A percentile compares a stretch with the other conserved stretches of the same genome.
Conservation (phyloP, 257 asterid species). For the Verbascum thapsus region DNA sequence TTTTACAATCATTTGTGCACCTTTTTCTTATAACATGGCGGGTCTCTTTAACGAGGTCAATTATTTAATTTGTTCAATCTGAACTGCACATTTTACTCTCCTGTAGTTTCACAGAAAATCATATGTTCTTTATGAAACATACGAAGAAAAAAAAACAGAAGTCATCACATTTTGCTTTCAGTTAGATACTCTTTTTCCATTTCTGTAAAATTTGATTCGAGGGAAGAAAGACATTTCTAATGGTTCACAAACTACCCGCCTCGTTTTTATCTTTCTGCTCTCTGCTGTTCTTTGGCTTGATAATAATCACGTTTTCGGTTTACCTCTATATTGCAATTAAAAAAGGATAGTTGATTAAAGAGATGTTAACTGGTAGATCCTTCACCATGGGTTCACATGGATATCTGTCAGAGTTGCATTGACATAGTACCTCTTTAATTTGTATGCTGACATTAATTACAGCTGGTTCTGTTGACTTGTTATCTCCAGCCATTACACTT, state of each 20-base stretch:
- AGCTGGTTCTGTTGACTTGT: slow-evolving; percentile 28
- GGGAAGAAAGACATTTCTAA: neutral
- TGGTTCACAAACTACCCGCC: neutral
- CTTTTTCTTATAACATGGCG: neutral
- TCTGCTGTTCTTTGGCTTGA: neutral
- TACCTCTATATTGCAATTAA: slow-evolving; percentile 1
- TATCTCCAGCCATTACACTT: slow-evolving; percentile 3
- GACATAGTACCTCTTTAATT: slow-evolving; percentile 5
- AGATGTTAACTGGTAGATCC: neutral
- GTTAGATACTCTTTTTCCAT: neutral
- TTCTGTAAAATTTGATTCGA: neutral
- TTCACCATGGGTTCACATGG: slow-evolving; percentile 24
- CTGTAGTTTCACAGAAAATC: neutral
- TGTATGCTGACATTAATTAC: slow-evolving; percentile 23
- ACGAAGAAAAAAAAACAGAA: no score
- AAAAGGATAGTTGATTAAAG: neutral
- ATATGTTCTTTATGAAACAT: neutral
- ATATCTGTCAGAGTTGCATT: neutral
- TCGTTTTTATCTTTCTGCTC: neutral
- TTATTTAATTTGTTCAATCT: no score
- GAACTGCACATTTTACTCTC: neutral
- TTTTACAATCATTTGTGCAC: neutral
- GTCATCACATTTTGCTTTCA: slow-evolving; percentile 16
- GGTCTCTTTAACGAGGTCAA: neutral
- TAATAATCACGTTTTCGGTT: neutral